Evolutionary conservation across 2,329 filamentous ascomycete genomes (phyloP).

Genomic region (Karstenula rhodostoma): DNA sequence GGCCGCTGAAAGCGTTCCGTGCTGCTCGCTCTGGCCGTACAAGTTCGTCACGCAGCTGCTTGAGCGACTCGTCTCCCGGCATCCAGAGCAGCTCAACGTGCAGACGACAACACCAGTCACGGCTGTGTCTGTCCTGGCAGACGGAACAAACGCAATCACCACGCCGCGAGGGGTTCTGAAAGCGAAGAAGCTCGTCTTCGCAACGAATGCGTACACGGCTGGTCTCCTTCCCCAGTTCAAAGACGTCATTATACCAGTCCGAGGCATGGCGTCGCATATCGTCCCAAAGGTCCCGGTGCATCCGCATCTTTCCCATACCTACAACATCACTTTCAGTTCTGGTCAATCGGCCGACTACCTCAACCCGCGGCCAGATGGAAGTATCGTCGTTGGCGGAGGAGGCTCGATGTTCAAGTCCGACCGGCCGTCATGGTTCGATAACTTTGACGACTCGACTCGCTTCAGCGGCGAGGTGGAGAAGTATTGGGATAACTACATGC

Average conservation of each 20-base stretch:
- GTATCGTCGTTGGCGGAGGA: slow-evolving; percentile 46
- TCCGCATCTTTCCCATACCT: slow-evolving; percentile 36
- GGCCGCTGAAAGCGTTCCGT: slow-evolving; percentile 28
- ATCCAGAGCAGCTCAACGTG: slow-evolving; percentile 28
- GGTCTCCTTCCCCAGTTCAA: slow-evolving; percentile 43
- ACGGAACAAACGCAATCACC: slow-evolving; percentile 17
- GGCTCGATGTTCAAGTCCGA: slow-evolving; percentile 45
- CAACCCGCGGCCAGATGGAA: slow-evolving; percentile 21
- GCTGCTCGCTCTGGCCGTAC: slow-evolving; percentile 36
- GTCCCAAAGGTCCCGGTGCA: slow-evolving; percentile 16
- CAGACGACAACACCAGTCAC: slow-evolving; percentile 35
- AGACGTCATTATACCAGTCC: slow-evolving; percentile 46
- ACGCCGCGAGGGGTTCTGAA: slow-evolving; percentile 33
- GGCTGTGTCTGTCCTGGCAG: slow-evolving; percentile 11
- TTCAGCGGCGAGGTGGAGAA: slow-evolving; percentile 51
- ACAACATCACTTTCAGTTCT: slow-evolving; percentile 33
- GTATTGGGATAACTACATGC: slow-evolving; percentile 61
- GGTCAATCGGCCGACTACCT: slow-evolving; percentile 22
- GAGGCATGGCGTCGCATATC: slow-evolving; percentile 39
- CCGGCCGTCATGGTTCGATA: slow-evolving; percentile 55
- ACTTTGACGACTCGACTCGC: slow-evolving; percentile 55
- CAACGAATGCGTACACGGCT: slow-evolving; percentile 40
- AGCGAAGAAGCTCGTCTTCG: slow-evolving; percentile 33
- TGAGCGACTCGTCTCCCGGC: slow-evolving; percentile 21
- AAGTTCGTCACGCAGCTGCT: slow-evolving; percentile 38